Conservation (phyloP, 768 basidiomycete genomes). For the Boletus reticulatus region DNA sequence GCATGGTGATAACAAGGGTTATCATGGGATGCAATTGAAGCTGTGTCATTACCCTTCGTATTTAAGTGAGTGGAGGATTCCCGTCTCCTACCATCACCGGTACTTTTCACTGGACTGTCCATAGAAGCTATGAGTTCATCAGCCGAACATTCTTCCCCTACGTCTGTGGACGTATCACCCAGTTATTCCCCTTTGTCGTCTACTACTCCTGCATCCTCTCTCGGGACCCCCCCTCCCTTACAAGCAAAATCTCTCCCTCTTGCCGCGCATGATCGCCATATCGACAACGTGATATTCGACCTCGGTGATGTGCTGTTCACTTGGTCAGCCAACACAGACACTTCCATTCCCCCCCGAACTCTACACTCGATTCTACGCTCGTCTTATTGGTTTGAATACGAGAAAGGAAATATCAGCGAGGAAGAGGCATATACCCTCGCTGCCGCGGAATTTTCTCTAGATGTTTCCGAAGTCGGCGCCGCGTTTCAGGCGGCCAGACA, state of each 20-base stretch:
- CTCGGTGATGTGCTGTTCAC: conserved; percentile 23
- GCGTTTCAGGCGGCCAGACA: conserved; percentile 7
- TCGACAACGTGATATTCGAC: conserved; percentile 25
- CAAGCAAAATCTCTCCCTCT: not conserved
- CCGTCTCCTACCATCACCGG: not conserved
- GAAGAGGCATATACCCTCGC: conserved; percentile 5
- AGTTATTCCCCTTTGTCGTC: not conserved
- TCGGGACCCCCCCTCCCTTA: conserved; percentile 1
- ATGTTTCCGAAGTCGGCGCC: conserved; percentile 8
- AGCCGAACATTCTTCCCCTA: not conserved
- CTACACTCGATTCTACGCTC: conserved; percentile 14
- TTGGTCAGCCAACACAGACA: conserved; percentile 16
- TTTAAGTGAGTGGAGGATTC: not conserved
- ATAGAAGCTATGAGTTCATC: conserved; percentile 1
- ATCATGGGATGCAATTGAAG: not conserved
- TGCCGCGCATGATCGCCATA: conserved; percentile 5
- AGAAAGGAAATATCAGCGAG: conserved; percentile 18
- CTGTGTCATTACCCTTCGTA: not conserved
- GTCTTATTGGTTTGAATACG: conserved; percentile 21
- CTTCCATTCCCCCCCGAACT: conserved; percentile 11
- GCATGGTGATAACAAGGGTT: not conserved
- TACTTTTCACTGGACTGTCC: not conserved
- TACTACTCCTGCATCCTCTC: not conserved
- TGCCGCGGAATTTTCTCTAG: conserved; percentile 15
- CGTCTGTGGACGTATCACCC: not conserved